Conservation (phyloP, 2,329 filamentous ascomycete genomes). For the Claviceps paspali region DNA sequence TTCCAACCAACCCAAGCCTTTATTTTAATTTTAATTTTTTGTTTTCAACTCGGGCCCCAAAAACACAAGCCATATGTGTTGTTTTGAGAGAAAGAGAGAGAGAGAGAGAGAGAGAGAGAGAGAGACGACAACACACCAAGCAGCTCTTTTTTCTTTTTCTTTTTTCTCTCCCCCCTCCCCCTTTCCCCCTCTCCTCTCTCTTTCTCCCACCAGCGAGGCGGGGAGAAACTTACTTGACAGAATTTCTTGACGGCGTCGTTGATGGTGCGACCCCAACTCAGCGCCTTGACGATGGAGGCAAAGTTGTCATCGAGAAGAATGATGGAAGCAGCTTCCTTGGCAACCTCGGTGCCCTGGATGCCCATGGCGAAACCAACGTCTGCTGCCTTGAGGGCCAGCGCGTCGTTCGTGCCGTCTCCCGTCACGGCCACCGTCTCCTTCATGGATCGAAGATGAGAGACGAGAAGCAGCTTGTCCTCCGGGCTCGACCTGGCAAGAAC, state of each 20-base stretch:
- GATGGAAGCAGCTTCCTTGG: conserved; percentile 50
- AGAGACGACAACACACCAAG: too few relatives aligned
- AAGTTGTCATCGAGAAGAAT: conserved; percentile 54
- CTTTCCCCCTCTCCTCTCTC: neutral
- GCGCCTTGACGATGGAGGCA: conserved; percentile 44
- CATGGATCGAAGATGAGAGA: conserved; percentile 47
- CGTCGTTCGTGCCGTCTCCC: conserved; percentile 52
- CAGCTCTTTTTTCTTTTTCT: too few relatives aligned
- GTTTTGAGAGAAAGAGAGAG: too few relatives aligned
- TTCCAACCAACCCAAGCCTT: neutral
- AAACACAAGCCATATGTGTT: too few relatives aligned
- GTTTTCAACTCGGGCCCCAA: too few relatives aligned
- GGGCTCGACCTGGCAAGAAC: conserved; percentile 55
- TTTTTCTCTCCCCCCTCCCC: too few relatives aligned
- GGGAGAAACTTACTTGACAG: conserved; percentile 35
- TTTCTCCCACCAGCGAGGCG: neutral
- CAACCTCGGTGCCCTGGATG: conserved; percentile 49
- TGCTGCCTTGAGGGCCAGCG: conserved; percentile 48
- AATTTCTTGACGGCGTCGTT: conserved; percentile 52
- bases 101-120: too few relatives aligned
- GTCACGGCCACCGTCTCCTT: conserved; percentile 53
- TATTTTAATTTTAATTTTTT: too few relatives aligned
- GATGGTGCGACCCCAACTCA: conserved; percentile 47
- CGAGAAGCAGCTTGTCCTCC: conserved; percentile 52
- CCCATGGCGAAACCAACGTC: conserved; percentile 57